Base-by-base conservation (phyloP, 1,284 basidiomycete species). In the Puccinia horiana region DNA sequence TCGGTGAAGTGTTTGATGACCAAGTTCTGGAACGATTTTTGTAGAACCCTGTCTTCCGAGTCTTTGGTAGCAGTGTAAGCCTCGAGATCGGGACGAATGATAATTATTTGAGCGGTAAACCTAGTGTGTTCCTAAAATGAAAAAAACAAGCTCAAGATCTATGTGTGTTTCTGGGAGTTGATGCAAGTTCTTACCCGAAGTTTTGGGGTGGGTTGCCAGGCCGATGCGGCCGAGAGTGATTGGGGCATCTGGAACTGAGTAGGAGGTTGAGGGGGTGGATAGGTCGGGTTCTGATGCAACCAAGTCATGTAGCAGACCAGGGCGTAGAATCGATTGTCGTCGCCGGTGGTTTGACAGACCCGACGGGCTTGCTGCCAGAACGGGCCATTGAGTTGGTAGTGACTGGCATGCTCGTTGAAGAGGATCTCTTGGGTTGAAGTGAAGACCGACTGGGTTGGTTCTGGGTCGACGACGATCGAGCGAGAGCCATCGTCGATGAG, bases 1-100 rank as follows among this genome's bases (percentile, higher is more conserved):
- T 72, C 69, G 42, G 69, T 72, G 44, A 72, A 72, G 23, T 72
- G 69, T 32, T 72, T 72, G 69, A 72, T 72, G 42, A 72, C 69
- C 2, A 72, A 23, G 69, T 72, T 72, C 69, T 72, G 69, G 37
- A 72, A 72, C 23, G 69, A 72, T 32, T 72, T 72, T 49, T 72
- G 69, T 8, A 72, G 69, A 1, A 72, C 44, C 29, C 69, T n/a
- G 29, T 72, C 69, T 23, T 72, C 69, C 23, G 69, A 72, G 18
- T 72, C 69, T 32, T 72, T 72, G 42, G 69, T 72, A 8, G 69
- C 69, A 1, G 69, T 72, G 29, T 72, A 72, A 0, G 69, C 69
- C 37, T 72, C 69, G 16, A 72, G n/a, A 32, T 72, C 69, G n/a
- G 69, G 44, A 29, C 69, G 40, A 44, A 72, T 72, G 69, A 72